Conservation (phyloP, 805 yeast species). For the Pichia kluyveri region DNA sequence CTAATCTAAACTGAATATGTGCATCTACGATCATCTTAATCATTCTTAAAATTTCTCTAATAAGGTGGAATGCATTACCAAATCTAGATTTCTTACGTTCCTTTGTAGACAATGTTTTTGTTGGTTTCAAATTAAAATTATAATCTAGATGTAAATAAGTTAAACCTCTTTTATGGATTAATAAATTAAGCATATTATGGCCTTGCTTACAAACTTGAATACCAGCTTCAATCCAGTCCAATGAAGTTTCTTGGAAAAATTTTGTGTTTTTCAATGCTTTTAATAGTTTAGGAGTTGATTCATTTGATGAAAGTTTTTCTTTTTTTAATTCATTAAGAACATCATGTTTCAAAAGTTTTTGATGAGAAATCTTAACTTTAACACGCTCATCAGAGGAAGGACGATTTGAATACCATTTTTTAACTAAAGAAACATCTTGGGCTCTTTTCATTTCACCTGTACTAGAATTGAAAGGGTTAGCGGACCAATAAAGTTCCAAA, state of each 20-base stretch:
- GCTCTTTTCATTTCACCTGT: slow-evolving; percentile 71
- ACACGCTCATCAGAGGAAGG: slow-evolving; percentile 48
- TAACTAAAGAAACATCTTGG: slow-evolving; percentile 80
- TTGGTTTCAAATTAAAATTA: slow-evolving; percentile 92
- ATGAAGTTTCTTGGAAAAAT: slow-evolving; percentile 81
- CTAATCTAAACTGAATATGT: slow-evolving; percentile 84
- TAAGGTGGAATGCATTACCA: slow-evolving; percentile 91
- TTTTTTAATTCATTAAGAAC: slow-evolving; percentile 63
- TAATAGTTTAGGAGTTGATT: slow-evolving; percentile 48
- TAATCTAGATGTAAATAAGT: slow-evolving; percentile 91
- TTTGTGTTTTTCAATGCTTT: slow-evolving; percentile 67
- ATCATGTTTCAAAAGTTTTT: slow-evolving; percentile 69
- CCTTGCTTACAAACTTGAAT: slow-evolving; percentile 91
- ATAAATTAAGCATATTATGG: slow-evolving; percentile 79
- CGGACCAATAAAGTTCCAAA: slow-evolving; percentile 66
- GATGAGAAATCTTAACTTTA: slow-evolving; percentile 82
- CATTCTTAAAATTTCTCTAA: slow-evolving; percentile 81
- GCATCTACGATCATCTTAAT: slow-evolving; percentile 84
- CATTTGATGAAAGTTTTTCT: slow-evolving; percentile 31
- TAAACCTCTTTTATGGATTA: slow-evolving; percentile 84
- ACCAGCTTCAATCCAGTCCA: slow-evolving; percentile 99
- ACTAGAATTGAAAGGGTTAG: slow-evolving; percentile 74
- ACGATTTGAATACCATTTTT: slow-evolving; percentile 73
- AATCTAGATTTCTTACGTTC: slow-evolving; percentile 93
- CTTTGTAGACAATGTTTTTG: slow-evolving; percentile 90